These are phyloP conservation scores for Trichopus zeylanicus DNA, from an alignment of 116 monocot genomes.

Conservation along the genomic window DNA sequence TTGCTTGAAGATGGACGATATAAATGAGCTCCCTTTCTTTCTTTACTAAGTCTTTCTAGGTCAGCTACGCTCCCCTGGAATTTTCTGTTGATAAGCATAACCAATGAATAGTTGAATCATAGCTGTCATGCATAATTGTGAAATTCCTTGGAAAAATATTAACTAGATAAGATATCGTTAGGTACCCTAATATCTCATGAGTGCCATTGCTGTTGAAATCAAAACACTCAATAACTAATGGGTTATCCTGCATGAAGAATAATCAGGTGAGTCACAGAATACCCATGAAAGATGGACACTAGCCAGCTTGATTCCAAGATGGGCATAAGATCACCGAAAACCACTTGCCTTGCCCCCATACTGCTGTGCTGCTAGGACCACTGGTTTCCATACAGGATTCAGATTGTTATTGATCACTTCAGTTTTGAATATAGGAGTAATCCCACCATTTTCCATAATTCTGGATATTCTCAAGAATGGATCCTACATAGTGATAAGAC, in stretches of 20 bases:
- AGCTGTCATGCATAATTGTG: background rate
- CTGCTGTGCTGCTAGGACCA: conserved; percentile 41
- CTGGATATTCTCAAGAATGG: conserved; percentile 64
- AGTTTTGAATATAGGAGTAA: conserved; percentile 63
- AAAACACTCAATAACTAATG: conserved; percentile 61
- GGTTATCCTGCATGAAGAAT: conserved; percentile 48
- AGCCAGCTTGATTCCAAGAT: background rate
- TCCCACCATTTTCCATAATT: conserved; percentile 36
- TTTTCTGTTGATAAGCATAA: conserved; percentile 24
- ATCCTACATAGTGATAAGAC: conserved; percentile 39
- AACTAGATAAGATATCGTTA: background rate
- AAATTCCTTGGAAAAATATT: background rate
- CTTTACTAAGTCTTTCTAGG: conserved; percentile 32
- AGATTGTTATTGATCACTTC: conserved; percentile 57
- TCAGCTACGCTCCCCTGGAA: conserved; percentile 33
- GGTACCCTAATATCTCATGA: conserved; percentile 55
- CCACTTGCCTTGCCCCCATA: conserved; percentile 71
- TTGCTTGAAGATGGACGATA: conserved; percentile 15
- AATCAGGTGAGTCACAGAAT: background rate
- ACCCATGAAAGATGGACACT: background rate
- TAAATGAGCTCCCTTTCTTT: conserved; percentile 36
- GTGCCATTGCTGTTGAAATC: conserved; percentile 62
- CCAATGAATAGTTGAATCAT: background rate
- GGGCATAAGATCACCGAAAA: background rate
- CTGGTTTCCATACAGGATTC: conserved; percentile 64